A percentile compares a stretch with the other conserved stretches of the same genome.
phyloP scores from a whole-genome alignment of 495 filamentous ascomycete genomes.

The Annulohypoxylon maeteangense region DNA sequence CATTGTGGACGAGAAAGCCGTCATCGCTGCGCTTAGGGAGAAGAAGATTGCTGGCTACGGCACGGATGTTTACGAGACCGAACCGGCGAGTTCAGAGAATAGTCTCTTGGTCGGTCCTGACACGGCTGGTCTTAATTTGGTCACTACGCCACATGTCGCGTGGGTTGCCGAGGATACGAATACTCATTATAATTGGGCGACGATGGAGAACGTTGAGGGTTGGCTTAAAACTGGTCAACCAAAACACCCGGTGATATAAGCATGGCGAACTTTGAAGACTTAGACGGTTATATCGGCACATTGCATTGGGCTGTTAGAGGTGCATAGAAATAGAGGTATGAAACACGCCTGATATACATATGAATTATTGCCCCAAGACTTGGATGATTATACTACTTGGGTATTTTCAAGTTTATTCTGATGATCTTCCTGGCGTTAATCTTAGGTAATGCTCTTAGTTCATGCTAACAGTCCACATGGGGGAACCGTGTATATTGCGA shows the following conservation, averaged over 20 bases:
- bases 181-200: conserved; percentile 46
- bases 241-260: conserved; percentile 34
- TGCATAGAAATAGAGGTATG: conserved; percentile 2
- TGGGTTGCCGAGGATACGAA: conserved; percentile 55
- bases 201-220: conserved; percentile 45
- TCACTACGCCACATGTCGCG: conserved; percentile 55
- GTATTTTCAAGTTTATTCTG: too few relatives aligned
- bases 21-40: conserved; percentile 59
- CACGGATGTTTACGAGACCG: conserved; percentile 64
- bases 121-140: conserved; percentile 49
- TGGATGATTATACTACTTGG: neutral
- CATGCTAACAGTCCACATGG: neutral
- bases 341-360: neutral
- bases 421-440: neutral
- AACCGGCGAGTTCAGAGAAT: conserved; percentile 56
- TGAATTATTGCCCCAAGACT: neutral
- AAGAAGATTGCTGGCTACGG: conserved; percentile 62
- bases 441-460: too few relatives aligned
- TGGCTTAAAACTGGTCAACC: conserved; percentile 35
- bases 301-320: neutral
- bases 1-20: conserved; percentile 64
- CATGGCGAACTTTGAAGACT: neutral
- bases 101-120: conserved; percentile 40
- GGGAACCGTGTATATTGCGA: neutral
- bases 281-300: neutral